Base-by-base conservation (phyloP, 2,329 filamentous ascomycete genomes). In the Teratosphaeria pseudoeucalypti region DNA sequence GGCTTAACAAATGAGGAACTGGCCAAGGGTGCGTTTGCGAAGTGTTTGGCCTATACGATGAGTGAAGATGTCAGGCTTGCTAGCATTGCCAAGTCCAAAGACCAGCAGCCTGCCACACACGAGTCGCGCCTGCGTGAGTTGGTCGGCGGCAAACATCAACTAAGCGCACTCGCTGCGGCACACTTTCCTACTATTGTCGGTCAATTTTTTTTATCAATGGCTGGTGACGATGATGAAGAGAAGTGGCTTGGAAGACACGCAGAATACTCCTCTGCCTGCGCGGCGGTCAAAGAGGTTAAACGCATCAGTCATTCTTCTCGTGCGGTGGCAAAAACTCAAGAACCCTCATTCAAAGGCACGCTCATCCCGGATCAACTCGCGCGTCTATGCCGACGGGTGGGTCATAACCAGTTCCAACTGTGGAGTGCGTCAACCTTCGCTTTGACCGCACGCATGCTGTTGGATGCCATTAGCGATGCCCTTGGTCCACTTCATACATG, bases 401-500 rank as follows among this genome's bases (percentile, higher is more conserved):
- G 84, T 23, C 85, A 85, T 65, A 83, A 90, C 54, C 81, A 88
- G 3, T 39, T 47, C 9, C 54, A 63, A 7, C 60, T 62, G 10
- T 71, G 70, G 65, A 63, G 63, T 32, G 52, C 65, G 9, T 68
- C 70, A 1, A 67, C 66, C 2, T 70, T 72, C 56, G 62, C 70
- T 2, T 60, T 71, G 16, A 64, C 65, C 12, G 85, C 88, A 57
- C 85, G 95, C 57, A 86, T 82, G 63, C 80, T 99, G 2, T 78
- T 99, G 58, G 88, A 90, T 70, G 87, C 86, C 1, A 87, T 96
- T 19, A 86, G 95, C 68, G 83, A 87, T 23, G 89, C 91, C 0
- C 77, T 97, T 6, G 95, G 94, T 0, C 88, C 94, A 23, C 78
- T 96, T 5, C 89, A 96, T 72, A 88, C 89, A 43, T 94, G 90